A percentile compares a stretch with the other conserved stretches of the same genome.
phyloP scores from a whole-genome alignment of 768 basidiomycete species.

The Tricholoma hemisulphureum region DNA sequence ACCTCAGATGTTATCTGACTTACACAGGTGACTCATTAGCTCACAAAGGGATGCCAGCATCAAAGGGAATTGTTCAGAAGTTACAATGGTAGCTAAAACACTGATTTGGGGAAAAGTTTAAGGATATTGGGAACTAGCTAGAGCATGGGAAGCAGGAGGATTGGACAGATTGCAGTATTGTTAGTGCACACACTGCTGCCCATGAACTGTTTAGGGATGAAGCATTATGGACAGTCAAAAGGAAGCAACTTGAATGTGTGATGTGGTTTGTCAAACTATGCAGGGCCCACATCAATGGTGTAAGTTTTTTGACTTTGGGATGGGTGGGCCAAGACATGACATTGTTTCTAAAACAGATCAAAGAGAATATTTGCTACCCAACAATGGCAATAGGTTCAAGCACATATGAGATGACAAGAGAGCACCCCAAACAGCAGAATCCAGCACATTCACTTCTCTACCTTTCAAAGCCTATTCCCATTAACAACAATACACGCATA shows the following conservation, averaged over 20 bases:
- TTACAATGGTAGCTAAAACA: conserved; percentile 7
- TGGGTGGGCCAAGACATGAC: conserved; percentile 19
- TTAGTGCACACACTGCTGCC: conserved; percentile 2
- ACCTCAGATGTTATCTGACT: neutral
- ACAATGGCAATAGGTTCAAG: no score
- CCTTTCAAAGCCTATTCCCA: no score
- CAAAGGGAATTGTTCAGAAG: conserved; percentile 1
- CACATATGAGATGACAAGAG: no score
- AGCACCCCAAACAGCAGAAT: no score
- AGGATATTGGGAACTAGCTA: neutral
- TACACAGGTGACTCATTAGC: conserved; percentile 4
- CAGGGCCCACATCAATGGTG: neutral
- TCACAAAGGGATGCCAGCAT: conserved; percentile 3
- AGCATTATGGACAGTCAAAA: neutral
- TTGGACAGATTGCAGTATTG: conserved; percentile 3
- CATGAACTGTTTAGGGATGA: conserved; percentile 2
- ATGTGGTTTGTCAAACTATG: conserved; percentile 3
- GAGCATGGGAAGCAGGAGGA: conserved; percentile 8
- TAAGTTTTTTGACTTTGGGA: conserved; percentile 26
- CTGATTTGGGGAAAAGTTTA: neutral
- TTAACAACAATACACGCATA: no score
- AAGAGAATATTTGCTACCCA: no score
- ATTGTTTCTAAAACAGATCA: no score
- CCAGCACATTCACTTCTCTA: no score
- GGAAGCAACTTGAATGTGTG: neutral